Conservation (phyloP, 305 asterid genomes). For the Rubia peregrina region DNA sequence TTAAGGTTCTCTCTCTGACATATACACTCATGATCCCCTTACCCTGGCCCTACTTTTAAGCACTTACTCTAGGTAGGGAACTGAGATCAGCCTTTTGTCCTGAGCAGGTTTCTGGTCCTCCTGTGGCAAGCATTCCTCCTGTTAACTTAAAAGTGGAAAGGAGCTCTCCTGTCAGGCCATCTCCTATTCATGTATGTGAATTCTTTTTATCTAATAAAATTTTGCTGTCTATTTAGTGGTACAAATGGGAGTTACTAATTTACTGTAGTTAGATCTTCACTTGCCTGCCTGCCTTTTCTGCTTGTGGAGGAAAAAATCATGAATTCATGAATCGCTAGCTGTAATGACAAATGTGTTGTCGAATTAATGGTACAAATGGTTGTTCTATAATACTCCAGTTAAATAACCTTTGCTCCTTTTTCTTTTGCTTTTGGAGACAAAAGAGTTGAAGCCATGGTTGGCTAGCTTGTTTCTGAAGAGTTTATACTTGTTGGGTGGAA, state of each 20-base stretch:
- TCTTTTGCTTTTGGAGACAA: background rate
- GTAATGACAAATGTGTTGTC: background rate
- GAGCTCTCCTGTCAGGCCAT: slow-evolving; percentile 95
- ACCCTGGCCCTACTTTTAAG: slow-evolving; percentile 12
- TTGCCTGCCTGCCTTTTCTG: background rate
- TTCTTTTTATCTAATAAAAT: background rate
- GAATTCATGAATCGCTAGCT: background rate
- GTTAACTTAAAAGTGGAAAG: slow-evolving; percentile 81
- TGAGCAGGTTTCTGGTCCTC: slow-evolving; percentile 72
- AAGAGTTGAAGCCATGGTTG: too few species aligned
- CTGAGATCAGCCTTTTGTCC: slow-evolving; percentile 16
- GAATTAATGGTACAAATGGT: background rate
- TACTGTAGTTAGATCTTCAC: background rate
- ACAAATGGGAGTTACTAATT: background rate
- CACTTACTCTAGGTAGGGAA: slow-evolving; percentile 12
- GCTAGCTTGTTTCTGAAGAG: background rate
- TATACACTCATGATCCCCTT: background rate
- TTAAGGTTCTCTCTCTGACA: slow-evolving; percentile 49
- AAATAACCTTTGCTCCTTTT: background rate
- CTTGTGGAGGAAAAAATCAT: background rate
- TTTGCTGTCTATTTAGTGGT: background rate
- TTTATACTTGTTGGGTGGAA: background rate
- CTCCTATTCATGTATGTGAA: slow-evolving; percentile 70
- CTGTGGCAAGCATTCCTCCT: slow-evolving; percentile 72
- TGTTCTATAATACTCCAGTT: background rate